Percentiles rank a stretch among this genome's conserved stretches.
Conservation (phyloP, 2,329 filamentous ascomycete genomes). For the Colletotrichum sp. region DNA sequence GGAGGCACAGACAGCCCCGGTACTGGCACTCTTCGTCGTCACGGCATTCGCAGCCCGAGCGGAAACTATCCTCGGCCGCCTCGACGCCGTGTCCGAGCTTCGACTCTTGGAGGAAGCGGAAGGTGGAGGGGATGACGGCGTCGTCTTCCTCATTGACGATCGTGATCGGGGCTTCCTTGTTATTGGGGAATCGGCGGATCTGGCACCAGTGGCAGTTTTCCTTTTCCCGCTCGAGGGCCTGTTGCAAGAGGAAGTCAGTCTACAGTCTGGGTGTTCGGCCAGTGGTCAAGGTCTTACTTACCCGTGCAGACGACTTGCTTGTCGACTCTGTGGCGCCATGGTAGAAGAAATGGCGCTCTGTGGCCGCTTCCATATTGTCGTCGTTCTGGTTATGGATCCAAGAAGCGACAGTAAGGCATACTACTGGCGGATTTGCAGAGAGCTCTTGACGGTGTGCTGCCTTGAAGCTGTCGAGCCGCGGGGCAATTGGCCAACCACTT, state of each 20-base stretch:
- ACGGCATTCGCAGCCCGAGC: slow-evolving; percentile 71
- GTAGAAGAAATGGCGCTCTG: slow-evolving; percentile 53
- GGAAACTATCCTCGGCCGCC: slow-evolving; percentile 64
- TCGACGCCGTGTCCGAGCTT: slow-evolving; percentile 65
- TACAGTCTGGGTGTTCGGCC: background rate
- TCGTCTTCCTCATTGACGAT: slow-evolving; percentile 69
- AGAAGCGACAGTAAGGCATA: background rate
- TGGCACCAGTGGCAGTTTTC: slow-evolving; percentile 66
- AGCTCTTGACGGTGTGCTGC: background rate
- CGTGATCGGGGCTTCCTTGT: slow-evolving; percentile 57
- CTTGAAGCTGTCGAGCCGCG: background rate
- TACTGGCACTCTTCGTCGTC: slow-evolving; percentile 71
- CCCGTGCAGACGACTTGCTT: slow-evolving; percentile 6
- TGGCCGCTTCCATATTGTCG: slow-evolving; percentile 49
- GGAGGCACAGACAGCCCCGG: slow-evolving; percentile 71
- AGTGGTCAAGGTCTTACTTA: background rate
- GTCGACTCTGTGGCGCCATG: slow-evolving; percentile 37
- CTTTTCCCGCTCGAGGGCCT: slow-evolving; percentile 44
- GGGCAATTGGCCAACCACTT: slow-evolving; percentile 5
- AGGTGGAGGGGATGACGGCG: slow-evolving; percentile 62
- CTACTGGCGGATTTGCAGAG: background rate
- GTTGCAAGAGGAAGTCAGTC: slow-evolving; percentile 1
- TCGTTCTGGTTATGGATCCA: background rate
- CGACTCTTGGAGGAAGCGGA: slow-evolving; percentile 71
- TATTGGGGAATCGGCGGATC: slow-evolving; percentile 57